phyloP scores from a whole-genome alignment of 1,284 basidiomycete species.

The Leucoagaricus sp. region DNA sequence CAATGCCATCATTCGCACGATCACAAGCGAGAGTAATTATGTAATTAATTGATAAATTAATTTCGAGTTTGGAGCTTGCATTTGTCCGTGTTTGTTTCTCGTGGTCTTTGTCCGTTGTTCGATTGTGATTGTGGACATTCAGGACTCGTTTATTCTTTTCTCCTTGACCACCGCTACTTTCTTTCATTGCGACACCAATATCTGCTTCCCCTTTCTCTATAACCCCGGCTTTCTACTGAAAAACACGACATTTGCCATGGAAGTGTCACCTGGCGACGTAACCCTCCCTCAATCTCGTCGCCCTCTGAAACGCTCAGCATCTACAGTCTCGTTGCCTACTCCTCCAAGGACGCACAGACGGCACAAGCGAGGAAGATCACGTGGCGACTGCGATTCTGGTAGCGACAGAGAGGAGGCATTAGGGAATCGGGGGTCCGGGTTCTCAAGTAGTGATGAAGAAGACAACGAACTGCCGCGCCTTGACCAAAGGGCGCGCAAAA shows the following conservation, averaged over 20 bases:
- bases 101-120: slow-evolving; percentile 13
- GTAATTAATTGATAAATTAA: too few species aligned
- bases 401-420: slow-evolving; percentile 24
- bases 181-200: slow-evolving; percentile 1
- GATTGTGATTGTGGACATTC: slow-evolving; percentile 4
- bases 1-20: not conserved
- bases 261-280: slow-evolving; percentile 24
- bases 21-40: not conserved
- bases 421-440: slow-evolving; percentile 5
- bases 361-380: slow-evolving; percentile 29
- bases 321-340: slow-evolving; percentile 38
- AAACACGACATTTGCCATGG: slow-evolving; percentile 16
- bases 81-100: slow-evolving; percentile 5
- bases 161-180: slow-evolving; percentile 8
- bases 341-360: slow-evolving; percentile 40
- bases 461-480: slow-evolving; percentile 17
- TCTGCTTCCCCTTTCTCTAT: not conserved
- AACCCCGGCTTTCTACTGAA: not conserved
- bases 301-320: slow-evolving; percentile 42
- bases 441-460: slow-evolving; percentile 28
- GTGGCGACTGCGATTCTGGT: slow-evolving; percentile 32
- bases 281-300: slow-evolving; percentile 19
- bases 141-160: not conserved
- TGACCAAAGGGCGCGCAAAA: slow-evolving; percentile 29
- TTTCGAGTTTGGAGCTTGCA: too few species aligned